Evolutionary conservation across 2,329 filamentous ascomycete genomes (phyloP).

Genomic region (Microcera coccophila): DNA sequence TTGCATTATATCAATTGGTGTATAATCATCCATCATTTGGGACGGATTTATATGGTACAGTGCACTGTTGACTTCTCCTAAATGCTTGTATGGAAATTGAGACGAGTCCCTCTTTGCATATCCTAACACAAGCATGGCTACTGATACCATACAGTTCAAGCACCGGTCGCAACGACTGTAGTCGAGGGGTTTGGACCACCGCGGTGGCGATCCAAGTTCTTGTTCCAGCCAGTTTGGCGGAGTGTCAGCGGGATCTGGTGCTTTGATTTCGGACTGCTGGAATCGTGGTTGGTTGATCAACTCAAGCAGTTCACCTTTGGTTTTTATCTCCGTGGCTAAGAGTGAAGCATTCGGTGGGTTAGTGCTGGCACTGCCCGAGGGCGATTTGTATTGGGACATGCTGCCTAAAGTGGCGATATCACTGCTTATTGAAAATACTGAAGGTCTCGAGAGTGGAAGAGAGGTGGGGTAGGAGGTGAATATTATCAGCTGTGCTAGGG

Average conservation of each 20-base stretch:
- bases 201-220: not conserved
- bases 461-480: no score
- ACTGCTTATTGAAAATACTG: no score
- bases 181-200: not conserved
- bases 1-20: not conserved
- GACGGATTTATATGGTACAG: not conserved
- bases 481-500: no score
- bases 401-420: no score
- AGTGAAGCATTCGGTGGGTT: not conserved
- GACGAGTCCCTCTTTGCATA: not conserved
- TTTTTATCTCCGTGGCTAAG: not conserved
- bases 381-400: no score
- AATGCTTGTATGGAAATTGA: not conserved
- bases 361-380: no score
- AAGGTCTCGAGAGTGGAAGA: no score
- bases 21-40: not conserved
- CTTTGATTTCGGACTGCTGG: not conserved
- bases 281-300: not conserved
- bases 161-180: not conserved
- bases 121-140: not conserved
- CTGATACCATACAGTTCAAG: not conserved
- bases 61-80: not conserved
- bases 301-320: not conserved
- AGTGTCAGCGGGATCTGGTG: not conserved
- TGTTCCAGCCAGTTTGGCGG: not conserved